phyloP scores from a whole-genome alignment of 352 stramenopile species.

The Phytopythium cucurbitacearum region DNA sequence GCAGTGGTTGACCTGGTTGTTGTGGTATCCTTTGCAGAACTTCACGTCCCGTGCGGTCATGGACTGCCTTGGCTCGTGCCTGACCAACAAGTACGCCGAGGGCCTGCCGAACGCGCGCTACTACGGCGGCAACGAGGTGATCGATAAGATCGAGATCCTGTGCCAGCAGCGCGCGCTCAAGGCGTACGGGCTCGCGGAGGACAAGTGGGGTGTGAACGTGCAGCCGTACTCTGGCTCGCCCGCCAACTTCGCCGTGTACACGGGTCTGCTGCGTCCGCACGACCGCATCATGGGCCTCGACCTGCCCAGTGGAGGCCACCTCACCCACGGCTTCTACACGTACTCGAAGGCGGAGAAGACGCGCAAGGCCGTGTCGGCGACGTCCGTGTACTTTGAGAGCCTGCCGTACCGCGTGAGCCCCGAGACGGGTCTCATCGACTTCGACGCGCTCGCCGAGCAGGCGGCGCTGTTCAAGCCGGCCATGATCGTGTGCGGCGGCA shows the following conservation, averaged over 20 bases:
- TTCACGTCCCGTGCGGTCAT: slow-evolving; percentile 99
- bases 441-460: slow-evolving; percentile 92
- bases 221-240: slow-evolving; percentile 97
- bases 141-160: slow-evolving; percentile 95
- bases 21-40: slow-evolving; percentile 52
- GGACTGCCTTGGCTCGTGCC: slow-evolving; percentile 96
- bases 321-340: slow-evolving; percentile 99
- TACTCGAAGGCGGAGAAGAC: slow-evolving; percentile 96
- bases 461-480: slow-evolving; percentile 97
- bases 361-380: slow-evolving; percentile 98
- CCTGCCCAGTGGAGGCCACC: slow-evolving; percentile 96
- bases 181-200: slow-evolving; percentile 89
- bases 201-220: slow-evolving; percentile 99
- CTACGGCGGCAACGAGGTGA: slow-evolving; percentile 98
- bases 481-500: slow-evolving; percentile 97
- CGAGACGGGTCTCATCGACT: slow-evolving; percentile 97
- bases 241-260: slow-evolving; percentile 99
- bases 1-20: not conserved
- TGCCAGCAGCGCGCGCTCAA: slow-evolving; percentile 94
- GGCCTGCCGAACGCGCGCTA: slow-evolving; percentile 94
- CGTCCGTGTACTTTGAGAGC: slow-evolving; percentile 99
- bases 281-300: slow-evolving; percentile 99
- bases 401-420: slow-evolving; percentile 96
- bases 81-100: slow-evolving; percentile 99
- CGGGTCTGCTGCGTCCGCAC: slow-evolving; percentile 94